Conservation (phyloP, 2,329 filamentous ascomycete genomes). For the Rasamsonia emersonii region DNA sequence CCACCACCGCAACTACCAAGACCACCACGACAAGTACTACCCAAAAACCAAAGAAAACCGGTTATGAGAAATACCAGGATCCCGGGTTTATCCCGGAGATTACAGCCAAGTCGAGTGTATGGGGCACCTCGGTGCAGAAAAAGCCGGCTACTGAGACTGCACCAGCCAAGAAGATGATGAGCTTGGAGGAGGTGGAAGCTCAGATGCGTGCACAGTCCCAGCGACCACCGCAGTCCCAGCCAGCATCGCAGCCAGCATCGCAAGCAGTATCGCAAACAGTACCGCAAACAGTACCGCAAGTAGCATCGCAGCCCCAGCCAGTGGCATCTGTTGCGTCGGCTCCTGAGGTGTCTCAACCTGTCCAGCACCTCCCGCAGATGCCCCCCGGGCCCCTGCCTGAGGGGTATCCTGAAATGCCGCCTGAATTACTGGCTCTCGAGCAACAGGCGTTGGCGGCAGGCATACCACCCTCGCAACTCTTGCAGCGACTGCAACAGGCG, state of each 20-base stretch:
- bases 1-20: conserved; percentile 35
- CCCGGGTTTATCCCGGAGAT: conserved; percentile 79
- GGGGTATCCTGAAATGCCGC: conserved; percentile 27
- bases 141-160: conserved; percentile 17
- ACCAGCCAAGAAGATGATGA: conserved; percentile 69
- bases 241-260: conserved; percentile 3
- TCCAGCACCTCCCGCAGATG: conserved; percentile 24
- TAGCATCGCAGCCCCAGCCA: conserved; percentile 7
- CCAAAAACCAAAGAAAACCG: conserved; percentile 59
- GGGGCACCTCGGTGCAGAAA: conserved; percentile 58
- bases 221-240: conserved; percentile 15
- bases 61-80: conserved; percentile 87
- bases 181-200: conserved; percentile 91
- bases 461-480: conserved; percentile 26
- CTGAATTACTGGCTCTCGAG: conserved; percentile 44
- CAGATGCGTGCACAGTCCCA: conserved; percentile 66
- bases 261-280: conserved; percentile 6
- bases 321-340: conserved; percentile 16
- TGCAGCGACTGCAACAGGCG: conserved; percentile 29
- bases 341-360: conserved; percentile 22
- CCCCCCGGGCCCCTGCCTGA: conserved; percentile 22
- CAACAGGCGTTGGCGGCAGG: conserved; percentile 34
- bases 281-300: no score
- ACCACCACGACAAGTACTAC: conserved; percentile 25
- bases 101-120: conserved; percentile 86